These are phyloP conservation scores for Tolypocladium nubicola DNA, from an alignment of 2,329 filamentous ascomycete species.

Conservation along the genomic window DNA sequence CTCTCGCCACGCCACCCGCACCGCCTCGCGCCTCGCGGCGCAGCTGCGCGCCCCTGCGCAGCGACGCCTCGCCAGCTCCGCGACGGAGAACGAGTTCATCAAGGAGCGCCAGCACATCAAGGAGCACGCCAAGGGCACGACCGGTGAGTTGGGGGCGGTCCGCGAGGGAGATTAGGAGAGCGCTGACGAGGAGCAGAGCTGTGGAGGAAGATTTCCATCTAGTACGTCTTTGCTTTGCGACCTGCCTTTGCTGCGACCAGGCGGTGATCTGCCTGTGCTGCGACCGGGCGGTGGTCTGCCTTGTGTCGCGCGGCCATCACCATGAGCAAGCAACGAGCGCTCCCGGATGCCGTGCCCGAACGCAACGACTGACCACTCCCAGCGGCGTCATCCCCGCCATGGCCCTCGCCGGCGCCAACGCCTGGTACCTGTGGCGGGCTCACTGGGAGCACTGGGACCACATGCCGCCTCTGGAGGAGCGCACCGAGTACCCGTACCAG, in stretches of 20 bases:
- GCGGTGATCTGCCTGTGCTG: no score
- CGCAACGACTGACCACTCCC: no score
- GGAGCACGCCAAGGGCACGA: slow-evolving; percentile 76
- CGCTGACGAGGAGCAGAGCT: slow-evolving; percentile 52
- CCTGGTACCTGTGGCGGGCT: slow-evolving; percentile 83
- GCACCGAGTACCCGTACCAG: slow-evolving; percentile 89
- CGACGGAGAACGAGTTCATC: slow-evolving; percentile 87
- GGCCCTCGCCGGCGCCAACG: slow-evolving; percentile 64
- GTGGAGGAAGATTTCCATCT: slow-evolving; percentile 93
- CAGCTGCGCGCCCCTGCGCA: slow-evolving; percentile 51
- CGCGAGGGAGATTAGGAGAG: no score
- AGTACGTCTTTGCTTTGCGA: slow-evolving; percentile 49
- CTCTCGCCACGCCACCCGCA: slow-evolving; percentile 50
- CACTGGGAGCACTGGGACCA: slow-evolving; percentile 96
- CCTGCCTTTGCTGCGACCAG: no score
- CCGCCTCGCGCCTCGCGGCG: slow-evolving; percentile 50
- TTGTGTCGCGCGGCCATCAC: no score
- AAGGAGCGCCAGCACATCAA: slow-evolving; percentile 84
- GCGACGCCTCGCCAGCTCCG: slow-evolving; percentile 60
- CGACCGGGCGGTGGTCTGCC: no score
- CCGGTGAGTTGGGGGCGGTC: slow-evolving; percentile 46
- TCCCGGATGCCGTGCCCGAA: no score
- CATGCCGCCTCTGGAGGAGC: slow-evolving; percentile 79
- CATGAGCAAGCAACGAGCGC: no score
- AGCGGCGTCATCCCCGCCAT: slow-evolving; percentile 70